These are phyloP conservation scores for Sphagnurus paluster DNA, from an alignment of 1,284 basidiomycete genomes.

Conservation along the genomic window DNA sequence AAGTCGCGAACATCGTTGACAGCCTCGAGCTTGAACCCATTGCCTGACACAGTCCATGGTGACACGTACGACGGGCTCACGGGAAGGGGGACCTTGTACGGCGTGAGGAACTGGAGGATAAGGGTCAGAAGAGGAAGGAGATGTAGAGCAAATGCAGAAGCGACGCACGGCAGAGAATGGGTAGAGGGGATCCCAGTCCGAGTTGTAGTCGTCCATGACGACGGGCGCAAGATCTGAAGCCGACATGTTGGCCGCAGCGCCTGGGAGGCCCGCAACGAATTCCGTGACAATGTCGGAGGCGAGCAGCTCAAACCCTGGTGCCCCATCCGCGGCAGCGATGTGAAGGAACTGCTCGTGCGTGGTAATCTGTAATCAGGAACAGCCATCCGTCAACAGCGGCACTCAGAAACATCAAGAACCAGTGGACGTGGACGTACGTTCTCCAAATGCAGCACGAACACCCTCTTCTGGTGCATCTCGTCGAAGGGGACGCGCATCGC, in stretches of 20 bases:
- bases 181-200: constrained; percentile 87
- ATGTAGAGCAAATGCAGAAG: constrained; percentile 2
- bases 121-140: constrained; percentile 4
- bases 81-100: constrained; percentile 72
- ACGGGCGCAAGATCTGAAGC: constrained; percentile 40
- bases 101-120: constrained; percentile 65
- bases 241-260: constrained; percentile 21
- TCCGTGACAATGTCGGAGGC: constrained; percentile 61
- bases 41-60: constrained; percentile 39
- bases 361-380: constrained; percentile 54
- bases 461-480: constrained; percentile 81
- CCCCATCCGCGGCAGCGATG: constrained; percentile 82
- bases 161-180: constrained; percentile 74
- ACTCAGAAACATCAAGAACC: constrained; percentile 2
- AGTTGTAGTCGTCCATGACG: constrained; percentile 66
- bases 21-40: constrained; percentile 60
- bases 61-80: constrained; percentile 52
- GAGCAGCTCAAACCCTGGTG: constrained; percentile 70
- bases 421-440: constrained; percentile 59
- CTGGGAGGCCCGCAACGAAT: constrained; percentile 45
- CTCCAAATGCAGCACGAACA: constrained; percentile 86
- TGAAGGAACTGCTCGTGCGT: constrained; percentile 77
- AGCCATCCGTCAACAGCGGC: background rate
- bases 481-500: constrained; percentile 74
- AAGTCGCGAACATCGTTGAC: constrained; percentile 61